These are phyloP conservation scores for Mycena crocata DNA, from an alignment of 768 basidiomycete genomes.

Conservation along the genomic window DNA sequence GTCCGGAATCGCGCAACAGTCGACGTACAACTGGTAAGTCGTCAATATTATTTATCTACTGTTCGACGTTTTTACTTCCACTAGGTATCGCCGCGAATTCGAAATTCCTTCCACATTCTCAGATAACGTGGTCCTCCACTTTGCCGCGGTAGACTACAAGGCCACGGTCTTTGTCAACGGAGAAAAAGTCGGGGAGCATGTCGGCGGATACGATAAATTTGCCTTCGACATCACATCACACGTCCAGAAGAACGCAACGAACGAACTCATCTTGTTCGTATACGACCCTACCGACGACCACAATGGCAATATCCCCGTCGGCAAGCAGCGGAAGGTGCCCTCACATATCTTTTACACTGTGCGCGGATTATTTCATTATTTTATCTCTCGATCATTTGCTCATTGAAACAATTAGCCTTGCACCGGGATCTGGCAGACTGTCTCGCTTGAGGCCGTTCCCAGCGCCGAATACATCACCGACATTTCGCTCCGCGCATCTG, in stretches of 20 bases:
- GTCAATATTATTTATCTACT: neutral
- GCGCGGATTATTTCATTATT: neutral
- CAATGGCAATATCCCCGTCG: constrained; percentile 5
- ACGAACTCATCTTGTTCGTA: constrained; percentile 7
- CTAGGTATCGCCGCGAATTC: constrained; percentile 12
- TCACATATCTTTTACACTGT: constrained; percentile 14
- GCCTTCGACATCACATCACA: constrained; percentile 11
- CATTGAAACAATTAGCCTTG: constrained; percentile 1
- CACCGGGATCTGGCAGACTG: constrained; percentile 13
- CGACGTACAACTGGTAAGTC: constrained; percentile 8
- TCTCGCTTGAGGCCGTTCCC: constrained; percentile 11
- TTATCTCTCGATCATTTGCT: no score
- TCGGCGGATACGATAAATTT: constrained; percentile 14
- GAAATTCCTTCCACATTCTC: constrained; percentile 2
- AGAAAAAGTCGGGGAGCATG: neutral
- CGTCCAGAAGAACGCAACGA: constrained; percentile 3
- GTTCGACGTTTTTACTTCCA: neutral
- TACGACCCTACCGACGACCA: constrained; percentile 6
- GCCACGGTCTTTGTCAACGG: constrained; percentile 18
- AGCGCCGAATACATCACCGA: constrained; percentile 16
- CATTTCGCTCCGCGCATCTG: constrained; percentile 2
- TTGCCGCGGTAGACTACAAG: constrained; percentile 16
- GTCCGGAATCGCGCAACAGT: constrained; percentile 13
- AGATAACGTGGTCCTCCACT: constrained; percentile 10
- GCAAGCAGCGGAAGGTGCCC: constrained; percentile 2